A percentile compares a stretch with the other conserved stretches of the same genome.
Conservation (phyloP, 2,329 filamentous ascomycete species). For the Fusarium ambrosium region DNA sequence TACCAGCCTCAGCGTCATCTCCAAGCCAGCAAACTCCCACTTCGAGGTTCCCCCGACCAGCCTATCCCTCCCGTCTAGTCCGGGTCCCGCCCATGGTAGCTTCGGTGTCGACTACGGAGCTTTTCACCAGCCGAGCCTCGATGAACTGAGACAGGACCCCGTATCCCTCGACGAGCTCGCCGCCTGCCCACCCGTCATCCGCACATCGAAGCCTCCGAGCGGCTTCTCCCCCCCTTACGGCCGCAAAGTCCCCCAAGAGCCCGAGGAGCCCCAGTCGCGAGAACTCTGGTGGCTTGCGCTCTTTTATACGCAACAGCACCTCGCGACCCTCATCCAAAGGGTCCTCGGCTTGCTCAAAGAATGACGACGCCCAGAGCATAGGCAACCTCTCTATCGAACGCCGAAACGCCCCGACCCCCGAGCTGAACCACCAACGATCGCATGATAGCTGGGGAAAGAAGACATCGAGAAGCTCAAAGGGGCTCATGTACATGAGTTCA, state of each 20-base stretch:
- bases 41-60: slow-evolving; percentile 71
- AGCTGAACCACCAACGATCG: slow-evolving; percentile 67
- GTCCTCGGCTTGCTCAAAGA: slow-evolving; percentile 65
- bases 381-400: slow-evolving; percentile 75
- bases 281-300: slow-evolving; percentile 66
- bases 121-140: slow-evolving; percentile 66
- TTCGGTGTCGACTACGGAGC: slow-evolving; percentile 83
- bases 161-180: slow-evolving; percentile 70
- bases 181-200: slow-evolving; percentile 78
- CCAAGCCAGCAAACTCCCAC: slow-evolving; percentile 75
- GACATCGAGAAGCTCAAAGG: slow-evolving; percentile 65
- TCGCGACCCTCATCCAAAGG: slow-evolving; percentile 71
- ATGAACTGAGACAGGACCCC: slow-evolving; percentile 62
- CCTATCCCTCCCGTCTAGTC: slow-evolving; percentile 54
- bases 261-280: slow-evolving; percentile 67
- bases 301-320: slow-evolving; percentile 67
- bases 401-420: slow-evolving; percentile 60
- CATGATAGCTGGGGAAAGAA: slow-evolving; percentile 75
- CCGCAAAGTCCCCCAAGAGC: slow-evolving; percentile 64
- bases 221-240: slow-evolving; percentile 79
- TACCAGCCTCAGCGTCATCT: slow-evolving; percentile 77
- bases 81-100: slow-evolving; percentile 61
- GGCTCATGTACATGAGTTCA: slow-evolving; percentile 81
- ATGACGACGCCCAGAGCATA: slow-evolving; percentile 72
- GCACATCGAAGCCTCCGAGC: slow-evolving; percentile 85